Evolutionary conservation across 108 stramenopile genomes (phyloP).

Genomic region (Stephanodiscus triporus): DNA sequence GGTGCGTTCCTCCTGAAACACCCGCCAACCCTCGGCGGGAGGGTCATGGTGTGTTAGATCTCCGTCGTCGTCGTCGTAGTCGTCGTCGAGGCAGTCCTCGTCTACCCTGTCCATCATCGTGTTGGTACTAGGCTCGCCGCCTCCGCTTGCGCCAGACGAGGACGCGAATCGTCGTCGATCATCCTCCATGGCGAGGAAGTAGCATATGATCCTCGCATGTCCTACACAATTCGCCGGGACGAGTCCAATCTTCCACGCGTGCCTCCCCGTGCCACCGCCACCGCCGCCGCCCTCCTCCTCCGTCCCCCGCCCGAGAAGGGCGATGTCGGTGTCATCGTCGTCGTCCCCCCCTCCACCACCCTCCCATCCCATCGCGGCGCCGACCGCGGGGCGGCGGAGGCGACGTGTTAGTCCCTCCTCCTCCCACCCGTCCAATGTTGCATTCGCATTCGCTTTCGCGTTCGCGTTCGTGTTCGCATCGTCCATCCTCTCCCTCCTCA

Average conservation of each 20-base stretch:
- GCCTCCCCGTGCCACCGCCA: neutral
- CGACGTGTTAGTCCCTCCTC: neutral
- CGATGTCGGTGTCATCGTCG: neutral
- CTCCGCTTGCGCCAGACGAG: neutral
- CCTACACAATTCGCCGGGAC: conserved; percentile 31
- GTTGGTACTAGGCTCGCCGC: no score
- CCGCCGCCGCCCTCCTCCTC: neutral
- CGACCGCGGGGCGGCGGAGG: no score
- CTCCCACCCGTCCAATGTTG: neutral
- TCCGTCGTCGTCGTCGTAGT: conserved; percentile 13
- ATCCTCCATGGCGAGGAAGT: conserved; percentile 21
- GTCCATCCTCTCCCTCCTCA: conserved; percentile 23
- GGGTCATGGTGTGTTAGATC: conserved; percentile 17
- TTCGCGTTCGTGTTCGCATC: no score
- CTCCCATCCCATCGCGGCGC: no score
- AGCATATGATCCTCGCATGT: conserved; percentile 35
- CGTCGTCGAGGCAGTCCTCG: conserved; percentile 4
- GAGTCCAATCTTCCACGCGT: conserved; percentile 40
- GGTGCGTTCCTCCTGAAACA: conserved; percentile 21
- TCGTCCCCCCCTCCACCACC: neutral
- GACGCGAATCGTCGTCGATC: neutral
- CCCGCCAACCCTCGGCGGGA: conserved; percentile 39
- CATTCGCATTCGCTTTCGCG: no score
- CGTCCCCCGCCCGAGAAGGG: neutral
- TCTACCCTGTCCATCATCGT: neutral